Evolutionary conservation across 495 filamentous ascomycete genomes (phyloP), one percentile per base, ranked within the genome.

Genomic region (Hypomontagnella submonticulosa): DNA sequence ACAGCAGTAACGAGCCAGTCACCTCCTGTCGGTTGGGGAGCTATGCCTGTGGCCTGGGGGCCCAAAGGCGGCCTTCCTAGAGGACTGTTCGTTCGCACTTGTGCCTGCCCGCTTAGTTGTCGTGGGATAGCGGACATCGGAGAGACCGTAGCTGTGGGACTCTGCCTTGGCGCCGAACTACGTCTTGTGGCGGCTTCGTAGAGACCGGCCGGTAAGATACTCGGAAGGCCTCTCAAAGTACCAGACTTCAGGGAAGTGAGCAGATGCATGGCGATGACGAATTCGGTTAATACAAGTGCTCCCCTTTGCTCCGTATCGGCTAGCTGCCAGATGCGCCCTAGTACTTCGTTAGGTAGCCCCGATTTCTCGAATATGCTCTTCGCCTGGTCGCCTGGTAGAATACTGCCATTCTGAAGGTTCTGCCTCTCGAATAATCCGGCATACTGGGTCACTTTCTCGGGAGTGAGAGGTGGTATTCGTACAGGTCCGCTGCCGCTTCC

Each of bases 221-320:
- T 89, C 19, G 95, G 95, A 61, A 98, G 81, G 43, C 84, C 89
- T 54, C 89, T 86, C 75, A 99, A 81, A 5, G 85, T 82, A 20
- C 93, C 91, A 18, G 87, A 90, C 79, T 94, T 97, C 75, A 88
- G 92, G 5, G 93, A 97, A 4, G 91, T 91, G 51, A 99, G 81
- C 27, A 99, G 83, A 79, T 99, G 95, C 95, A 99, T 99, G 9
- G 96, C 94, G 68, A 99, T 95, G 69, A 97, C 90, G 74, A 99
- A 99, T 61, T 98, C 95, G 10, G 92, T 94, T 66, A 87, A 81
- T 63, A 91, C 90, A n/a, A 99, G 85, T 33, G 88, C 88, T 20
- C 95, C 96, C 51, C 93, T 87, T 73, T 97, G 92, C 73, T 97
- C 91, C 0, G 90, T 93, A 76, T 99, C 95, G 8, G 93, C 89